phyloP scores from a whole-genome alignment of 495 filamentous ascomycete genomes.

The Aspergillus affinis region DNA sequence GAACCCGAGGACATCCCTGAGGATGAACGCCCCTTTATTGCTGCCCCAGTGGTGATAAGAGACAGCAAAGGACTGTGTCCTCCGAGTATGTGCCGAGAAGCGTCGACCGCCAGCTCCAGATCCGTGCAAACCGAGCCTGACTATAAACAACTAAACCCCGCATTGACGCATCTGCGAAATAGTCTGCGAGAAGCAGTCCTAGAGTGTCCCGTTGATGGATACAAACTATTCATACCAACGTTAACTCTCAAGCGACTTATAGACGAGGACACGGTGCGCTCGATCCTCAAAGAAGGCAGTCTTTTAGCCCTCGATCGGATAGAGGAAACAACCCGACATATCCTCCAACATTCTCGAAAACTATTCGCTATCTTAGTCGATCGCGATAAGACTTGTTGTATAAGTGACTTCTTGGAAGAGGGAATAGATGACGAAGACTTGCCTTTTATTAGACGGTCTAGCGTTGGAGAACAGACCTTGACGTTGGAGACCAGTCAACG shows the following conservation, averaged over 20 bases:
- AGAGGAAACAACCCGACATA: not conserved
- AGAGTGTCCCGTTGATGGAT: not conserved
- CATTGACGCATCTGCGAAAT: not conserved
- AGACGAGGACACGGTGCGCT: not conserved
- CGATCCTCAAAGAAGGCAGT: not conserved
- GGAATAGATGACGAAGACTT: constrained; percentile 4
- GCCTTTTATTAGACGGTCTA: not conserved
- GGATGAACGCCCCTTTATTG: not conserved
- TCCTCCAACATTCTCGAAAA: not conserved
- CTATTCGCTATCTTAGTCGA: constrained; percentile 4
- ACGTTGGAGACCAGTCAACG: not conserved
- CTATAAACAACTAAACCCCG: not conserved
- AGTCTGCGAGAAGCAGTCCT: not conserved
- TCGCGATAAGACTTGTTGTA: not conserved
- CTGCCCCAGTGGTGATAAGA: not conserved
- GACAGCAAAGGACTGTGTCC: not conserved
- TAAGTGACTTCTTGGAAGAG: not conserved
- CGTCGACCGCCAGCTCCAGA: not conserved
- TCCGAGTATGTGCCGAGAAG: not conserved
- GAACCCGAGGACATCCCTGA: not conserved
- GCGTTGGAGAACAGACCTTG: not conserved
- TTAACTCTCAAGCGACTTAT: not conserved
- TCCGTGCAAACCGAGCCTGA: not conserved
- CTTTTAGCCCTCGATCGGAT: not conserved
- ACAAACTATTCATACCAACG: not conserved